These are phyloP conservation scores for Backusella australiensis DNA, from an alignment of 192 early-diverging fungal genomes.

Conservation along the genomic window DNA sequence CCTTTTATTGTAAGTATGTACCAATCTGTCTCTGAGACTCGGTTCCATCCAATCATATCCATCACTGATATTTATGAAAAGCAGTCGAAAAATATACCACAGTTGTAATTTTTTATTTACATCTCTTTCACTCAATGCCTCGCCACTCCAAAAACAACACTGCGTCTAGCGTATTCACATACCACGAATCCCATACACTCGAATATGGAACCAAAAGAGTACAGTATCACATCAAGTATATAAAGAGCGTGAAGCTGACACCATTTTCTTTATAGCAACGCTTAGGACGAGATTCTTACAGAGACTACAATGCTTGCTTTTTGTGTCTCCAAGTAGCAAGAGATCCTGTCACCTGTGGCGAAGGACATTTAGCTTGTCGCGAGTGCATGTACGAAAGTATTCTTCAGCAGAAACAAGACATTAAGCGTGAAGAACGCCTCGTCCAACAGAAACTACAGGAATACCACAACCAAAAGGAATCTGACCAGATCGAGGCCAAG, in stretches of 20 bases:
- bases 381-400: conserved; percentile 88
- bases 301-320: conserved; percentile 84
- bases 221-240: not conserved
- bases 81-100: no score
- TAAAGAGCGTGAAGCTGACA: not conserved
- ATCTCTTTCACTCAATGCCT: conserved; percentile 45
- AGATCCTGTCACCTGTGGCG: conserved; percentile 64
- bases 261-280: conserved; percentile 51
- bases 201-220: conserved; percentile 89
- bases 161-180: conserved; percentile 85
- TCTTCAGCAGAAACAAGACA: conserved; percentile 79
- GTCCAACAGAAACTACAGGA: conserved; percentile 43
- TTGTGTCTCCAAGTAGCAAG: conserved; percentile 78
- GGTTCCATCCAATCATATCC: no score
- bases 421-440: conserved; percentile 54
- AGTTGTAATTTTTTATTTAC: no score
- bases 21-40: no score
- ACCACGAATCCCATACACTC: conserved; percentile 81
- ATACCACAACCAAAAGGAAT: conserved; percentile 40
- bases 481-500: conserved; percentile 41
- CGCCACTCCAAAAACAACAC: conserved; percentile 96
- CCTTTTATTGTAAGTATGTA: no score
- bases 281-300: conserved; percentile 79
- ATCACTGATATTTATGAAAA: no score
- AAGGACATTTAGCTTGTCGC: conserved; percentile 86